Evolutionary conservation across 768 basidiomycete genomes (phyloP).

Genomic region (Pleurotus tuber-regium): DNA sequence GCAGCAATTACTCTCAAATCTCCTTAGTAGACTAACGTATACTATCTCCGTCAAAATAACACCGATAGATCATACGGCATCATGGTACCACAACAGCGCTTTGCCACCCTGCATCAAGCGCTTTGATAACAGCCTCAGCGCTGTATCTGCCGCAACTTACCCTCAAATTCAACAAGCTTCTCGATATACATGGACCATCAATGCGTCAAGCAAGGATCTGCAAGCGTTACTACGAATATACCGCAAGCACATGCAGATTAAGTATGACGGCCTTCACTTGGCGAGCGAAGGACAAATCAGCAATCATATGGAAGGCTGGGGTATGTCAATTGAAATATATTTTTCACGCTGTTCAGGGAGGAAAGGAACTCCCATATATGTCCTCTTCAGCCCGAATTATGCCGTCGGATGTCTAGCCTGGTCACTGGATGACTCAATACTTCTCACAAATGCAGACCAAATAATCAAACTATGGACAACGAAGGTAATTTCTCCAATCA

Average conservation of each 20-base stretch:
- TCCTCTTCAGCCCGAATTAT: constrained; percentile 43
- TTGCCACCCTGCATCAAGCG: too few relatives aligned
- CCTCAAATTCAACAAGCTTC: too few relatives aligned
- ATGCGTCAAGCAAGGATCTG: constrained; percentile 80
- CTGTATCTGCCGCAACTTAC: too few relatives aligned
- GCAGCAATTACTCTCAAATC: too few relatives aligned
- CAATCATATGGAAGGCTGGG: constrained; percentile 86
- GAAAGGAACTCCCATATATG: constrained; percentile 7
- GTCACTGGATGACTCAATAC: constrained; percentile 84
- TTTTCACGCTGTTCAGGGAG: constrained; percentile 5
- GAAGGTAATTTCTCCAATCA: constrained; percentile 51
- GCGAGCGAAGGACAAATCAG: constrained; percentile 87
- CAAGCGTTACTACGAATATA: constrained; percentile 80
- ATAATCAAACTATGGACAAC: constrained; percentile 88
- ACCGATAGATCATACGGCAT: too few relatives aligned
- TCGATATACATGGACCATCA: constrained; percentile 80
- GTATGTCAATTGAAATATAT: constrained; percentile 44
- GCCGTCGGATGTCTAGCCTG: constrained; percentile 83
- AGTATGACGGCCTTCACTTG: constrained; percentile 80
- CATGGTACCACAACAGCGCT: too few relatives aligned
- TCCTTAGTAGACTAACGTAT: too few relatives aligned
- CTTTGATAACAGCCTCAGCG: too few relatives aligned
- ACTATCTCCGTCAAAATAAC: too few relatives aligned
- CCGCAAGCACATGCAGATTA: constrained; percentile 87
- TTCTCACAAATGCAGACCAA: constrained; percentile 82